Base-by-base conservation (phyloP, 2,329 filamentous ascomycete genomes). In the Hymenoscyphus scutula region DNA sequence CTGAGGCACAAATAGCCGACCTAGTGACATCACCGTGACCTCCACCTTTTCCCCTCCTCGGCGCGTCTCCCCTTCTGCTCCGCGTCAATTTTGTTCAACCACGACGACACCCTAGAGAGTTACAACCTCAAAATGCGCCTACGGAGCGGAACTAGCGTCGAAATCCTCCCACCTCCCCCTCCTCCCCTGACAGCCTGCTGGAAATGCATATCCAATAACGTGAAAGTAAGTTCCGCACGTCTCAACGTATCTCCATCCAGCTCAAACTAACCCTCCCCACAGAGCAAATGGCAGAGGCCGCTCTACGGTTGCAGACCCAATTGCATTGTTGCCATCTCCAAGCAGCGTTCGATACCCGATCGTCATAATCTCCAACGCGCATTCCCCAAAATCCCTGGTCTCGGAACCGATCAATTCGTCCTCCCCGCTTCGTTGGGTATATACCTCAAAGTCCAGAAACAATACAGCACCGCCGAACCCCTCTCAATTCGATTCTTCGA, bases 371-470 rank as follows among this genome's bases (percentile, higher is more conserved):
- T 48, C 17, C 41, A 23, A n/a, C n/a, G 7, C 19, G 17, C 41
- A 7, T 23, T 48, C 11, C 41, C 41, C n/a, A 48, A 17, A 23
- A 23, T 48, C 41, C n/a, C 19, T 10, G 41, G 41, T 23, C 41
- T 48, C 3, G 41, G 41, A 25, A 48, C 41, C 41, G n/a, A n/a
- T 1, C n/a, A 48, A 8, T 48, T 48, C 7, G 23, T 48, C 41
- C 41, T 48, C 41, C 41, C 41, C 41, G 41, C 41, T 19, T 48
- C 41, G 0, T 23, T 48, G 17, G 41, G 41, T 8, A 48, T 48
- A 7, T 48, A 48, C n/a, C 41, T 48, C 41, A 48, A 48, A 19
- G 10, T 48, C 41, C 41, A 48, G 41, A 48, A 48, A 48, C 41
- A 48, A 48, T 48, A 48, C 19, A 48, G n/a, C 5, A 48, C n/a